Base-by-base conservation (phyloP, 352 stramenopile genomes). In the Phytopythium ostracodes region DNA sequence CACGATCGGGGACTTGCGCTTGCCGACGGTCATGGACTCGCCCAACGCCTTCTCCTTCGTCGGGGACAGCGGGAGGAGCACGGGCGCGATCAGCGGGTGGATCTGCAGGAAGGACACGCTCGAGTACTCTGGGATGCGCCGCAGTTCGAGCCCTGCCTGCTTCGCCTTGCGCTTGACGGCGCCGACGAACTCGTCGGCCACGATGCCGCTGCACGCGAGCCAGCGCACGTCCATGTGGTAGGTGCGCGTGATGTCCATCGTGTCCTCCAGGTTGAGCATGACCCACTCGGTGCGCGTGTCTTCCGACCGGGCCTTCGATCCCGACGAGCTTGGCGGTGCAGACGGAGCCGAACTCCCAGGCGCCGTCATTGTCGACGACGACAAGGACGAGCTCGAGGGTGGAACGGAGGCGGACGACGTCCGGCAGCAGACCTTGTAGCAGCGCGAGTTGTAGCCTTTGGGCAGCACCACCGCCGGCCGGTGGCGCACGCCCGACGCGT, bases 191-290 rank as follows among this genome's bases (percentile, higher is more conserved):
- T 93, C 84, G 50, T 93, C 84, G 0, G 81, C 75, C 25, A 84
- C 77, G 22, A 77, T 87, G 44, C 84, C 81, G 57, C 82, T 90
- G 66, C 84, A 93, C n/a, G 82, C 84, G 11, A 92, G 65, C 84
- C 84, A 93, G 5, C 82, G 80, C 29, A 93, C 70, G 40, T 91
- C 84, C 43, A 93, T 63, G 49, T 93, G 82, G 36, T 81, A 93
- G 29, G 66, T 88, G 27, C 75, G 75, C 11, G 72, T 72, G 4
- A 84, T 65, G 51, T 84, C 63, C 69, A 89, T 79, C 3, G 67
- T 81, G 46, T 87, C 77, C 63, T 91, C 82, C 4, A 93, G 43
- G 2, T 76, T 72, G 40, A 93, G 70, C 75, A 93, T 79, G 11
- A 89, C 65, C 82, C 84, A 93, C 60, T 92, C 83, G 22, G 76